A percentile compares a stretch with the other conserved stretches of the same genome.
These are phyloP conservation scores for Cercophora samala DNA, from an alignment of 495 filamentous ascomycete genomes.

Conservation along the genomic window DNA sequence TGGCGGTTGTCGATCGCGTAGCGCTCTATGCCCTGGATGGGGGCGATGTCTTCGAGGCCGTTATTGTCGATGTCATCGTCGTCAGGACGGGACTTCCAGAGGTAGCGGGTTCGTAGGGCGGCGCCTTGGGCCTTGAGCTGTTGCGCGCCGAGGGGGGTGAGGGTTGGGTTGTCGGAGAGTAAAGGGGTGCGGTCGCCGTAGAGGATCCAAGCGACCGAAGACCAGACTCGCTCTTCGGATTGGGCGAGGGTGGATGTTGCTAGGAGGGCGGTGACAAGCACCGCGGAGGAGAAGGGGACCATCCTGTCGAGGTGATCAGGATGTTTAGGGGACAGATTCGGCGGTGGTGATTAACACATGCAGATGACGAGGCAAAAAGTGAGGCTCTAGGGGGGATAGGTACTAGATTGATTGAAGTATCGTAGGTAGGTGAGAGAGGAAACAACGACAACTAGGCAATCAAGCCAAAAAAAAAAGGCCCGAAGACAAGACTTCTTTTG, in stretches of 20 bases:
- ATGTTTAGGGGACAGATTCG: neutral
- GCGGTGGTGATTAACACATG: neutral
- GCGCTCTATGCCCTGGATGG: constrained; percentile 34
- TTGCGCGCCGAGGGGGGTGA: constrained; percentile 44
- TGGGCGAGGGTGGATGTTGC: constrained; percentile 22
- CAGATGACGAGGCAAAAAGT: neutral
- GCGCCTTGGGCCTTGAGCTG: constrained; percentile 39
- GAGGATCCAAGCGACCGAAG: constrained; percentile 40
- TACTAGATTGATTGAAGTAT: neutral
- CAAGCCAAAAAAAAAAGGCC: neutral
- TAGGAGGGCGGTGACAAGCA: constrained; percentile 16
- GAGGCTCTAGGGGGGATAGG: neutral
- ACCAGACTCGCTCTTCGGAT: constrained; percentile 42
- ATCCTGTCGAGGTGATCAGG: constrained; percentile 2
- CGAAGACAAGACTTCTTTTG: neutral
- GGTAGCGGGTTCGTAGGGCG: constrained; percentile 38
- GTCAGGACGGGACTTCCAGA: constrained; percentile 19
- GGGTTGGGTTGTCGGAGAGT: constrained; percentile 9
- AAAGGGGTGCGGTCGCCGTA: constrained; percentile 44
- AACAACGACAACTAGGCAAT: neutral
- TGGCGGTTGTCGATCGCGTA: constrained; percentile 41
- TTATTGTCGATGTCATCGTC: constrained; percentile 10
- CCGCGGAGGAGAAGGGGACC: neutral
- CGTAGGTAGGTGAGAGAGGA: neutral
- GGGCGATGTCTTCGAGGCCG: constrained; percentile 25